phyloP scores from a whole-genome alignment of 169 alveolate genomes.

The Eimeria zaria region DNA sequence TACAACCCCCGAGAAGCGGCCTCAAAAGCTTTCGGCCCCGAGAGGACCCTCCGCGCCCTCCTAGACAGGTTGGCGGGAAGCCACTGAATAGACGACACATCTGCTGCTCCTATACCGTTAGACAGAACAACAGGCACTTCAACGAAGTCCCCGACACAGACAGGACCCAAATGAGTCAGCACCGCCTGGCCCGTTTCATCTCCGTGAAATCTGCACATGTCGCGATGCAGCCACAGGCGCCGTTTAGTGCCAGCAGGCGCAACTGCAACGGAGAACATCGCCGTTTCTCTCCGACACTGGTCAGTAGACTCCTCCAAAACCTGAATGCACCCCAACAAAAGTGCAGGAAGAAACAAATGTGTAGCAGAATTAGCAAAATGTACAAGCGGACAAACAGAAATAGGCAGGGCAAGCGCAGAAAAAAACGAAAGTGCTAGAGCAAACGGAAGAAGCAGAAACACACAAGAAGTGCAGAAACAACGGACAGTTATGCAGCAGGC shows the following conservation, averaged over 20 bases:
- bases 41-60: conserved; percentile 11
- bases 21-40: conserved; percentile 36
- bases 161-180: conserved; percentile 77
- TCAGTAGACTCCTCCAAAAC: not conserved
- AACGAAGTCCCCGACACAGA: conserved; percentile 87
- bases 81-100: conserved; percentile 83
- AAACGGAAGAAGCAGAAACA: too few relatives aligned
- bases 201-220: conserved; percentile 87
- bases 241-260: conserved; percentile 35
- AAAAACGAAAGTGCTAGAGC: too few relatives aligned
- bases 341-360: not conserved
- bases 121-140: conserved; percentile 86
- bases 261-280: conserved; percentile 60
- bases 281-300: not conserved
- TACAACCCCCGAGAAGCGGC: conserved; percentile 27
- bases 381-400: too few relatives aligned
- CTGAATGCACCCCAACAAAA: not conserved
- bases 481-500: too few relatives aligned
- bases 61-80: conserved; percentile 41
- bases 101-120: conserved; percentile 85
- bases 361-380: too few relatives aligned
- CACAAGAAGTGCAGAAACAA: too few relatives aligned
- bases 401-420: too few relatives aligned
- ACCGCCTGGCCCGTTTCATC: conserved; percentile 86
- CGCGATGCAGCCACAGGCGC: conserved; percentile 86